Conservation (phyloP, 495 filamentous ascomycete genomes). For the Aspergillus saccharolyticus region DNA sequence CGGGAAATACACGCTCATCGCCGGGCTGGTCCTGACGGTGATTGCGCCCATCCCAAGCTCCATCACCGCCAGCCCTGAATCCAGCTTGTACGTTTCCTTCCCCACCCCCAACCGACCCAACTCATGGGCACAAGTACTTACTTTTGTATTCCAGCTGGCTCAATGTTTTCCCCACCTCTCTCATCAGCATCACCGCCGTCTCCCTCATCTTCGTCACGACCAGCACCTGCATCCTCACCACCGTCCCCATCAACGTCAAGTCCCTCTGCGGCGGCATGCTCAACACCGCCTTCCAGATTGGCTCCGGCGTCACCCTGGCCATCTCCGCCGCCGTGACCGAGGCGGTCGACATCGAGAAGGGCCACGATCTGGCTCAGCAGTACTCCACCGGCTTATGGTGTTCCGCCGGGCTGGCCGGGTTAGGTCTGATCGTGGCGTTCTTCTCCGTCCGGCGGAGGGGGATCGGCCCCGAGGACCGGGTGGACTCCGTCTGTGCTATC, state of each 20-base stretch:
- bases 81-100: constrained; percentile 24
- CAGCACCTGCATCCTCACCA: constrained; percentile 32
- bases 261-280: constrained; percentile 36
- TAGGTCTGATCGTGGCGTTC: constrained; percentile 28
- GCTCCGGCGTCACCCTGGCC: constrained; percentile 33
- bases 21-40: constrained; percentile 26
- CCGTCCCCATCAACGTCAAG: constrained; percentile 31
- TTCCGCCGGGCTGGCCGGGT: constrained; percentile 28
- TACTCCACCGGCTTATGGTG: constrained; percentile 37
- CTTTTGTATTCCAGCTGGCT: too few relatives aligned
- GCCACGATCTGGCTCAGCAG: constrained; percentile 27
- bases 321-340: constrained; percentile 35
- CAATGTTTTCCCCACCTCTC: constrained; percentile 31
- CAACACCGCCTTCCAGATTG: constrained; percentile 38
- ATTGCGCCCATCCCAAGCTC: constrained; percentile 31
- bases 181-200: constrained; percentile 37
- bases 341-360: constrained; percentile 29
- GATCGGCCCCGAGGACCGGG: constrained; percentile 28
- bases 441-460: constrained; percentile 27
- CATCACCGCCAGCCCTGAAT: constrained; percentile 24
- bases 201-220: constrained; percentile 37
- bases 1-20: constrained; percentile 31
- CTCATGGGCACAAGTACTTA: too few relatives aligned
- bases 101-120: too few relatives aligned
- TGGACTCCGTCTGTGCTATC: constrained; percentile 19